phyloP scores from a whole-genome alignment of 345 rosid genomes.

The Camelina neglecta region DNA sequence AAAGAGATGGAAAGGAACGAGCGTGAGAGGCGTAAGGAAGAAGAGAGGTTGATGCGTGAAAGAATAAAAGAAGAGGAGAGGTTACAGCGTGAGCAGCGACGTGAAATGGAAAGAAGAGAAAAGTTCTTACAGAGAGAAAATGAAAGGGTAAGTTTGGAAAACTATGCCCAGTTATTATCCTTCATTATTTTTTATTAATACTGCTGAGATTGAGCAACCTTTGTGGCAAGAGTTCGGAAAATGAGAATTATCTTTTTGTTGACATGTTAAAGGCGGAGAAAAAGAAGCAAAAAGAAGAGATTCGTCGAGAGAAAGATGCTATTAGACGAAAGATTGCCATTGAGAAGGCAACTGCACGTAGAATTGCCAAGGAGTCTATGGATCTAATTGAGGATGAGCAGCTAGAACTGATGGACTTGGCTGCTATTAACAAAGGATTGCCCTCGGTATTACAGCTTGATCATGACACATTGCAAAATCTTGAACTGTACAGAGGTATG shows the following conservation, averaged over 20 bases:
- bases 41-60: constrained; percentile 95
- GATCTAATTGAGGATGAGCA: constrained; percentile 99
- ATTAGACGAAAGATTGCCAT: constrained; percentile 83
- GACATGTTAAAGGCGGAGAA: constrained; percentile 75
- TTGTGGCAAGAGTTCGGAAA: constrained; percentile 11
- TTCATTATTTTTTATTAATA: background rate
- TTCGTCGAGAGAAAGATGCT: constrained; percentile 84
- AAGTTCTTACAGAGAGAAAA: constrained; percentile 85
- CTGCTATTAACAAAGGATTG: constrained; percentile 83
- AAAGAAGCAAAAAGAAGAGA: constrained; percentile 84
- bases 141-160: constrained; percentile 57
- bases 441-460: constrained; percentile 78
- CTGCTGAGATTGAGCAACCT: constrained; percentile 27
- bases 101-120: constrained; percentile 92
- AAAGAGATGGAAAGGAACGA: constrained; percentile 93
- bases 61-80: constrained; percentile 94
- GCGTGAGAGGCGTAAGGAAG: constrained; percentile 97
- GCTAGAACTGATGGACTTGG: constrained; percentile 97
- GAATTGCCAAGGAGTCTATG: constrained; percentile 95
- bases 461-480: constrained; percentile 81
- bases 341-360: constrained; percentile 98
- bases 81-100: constrained; percentile 79
- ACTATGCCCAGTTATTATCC: constrained; percentile 10
- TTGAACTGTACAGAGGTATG: constrained; percentile 83
- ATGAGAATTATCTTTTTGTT: constrained; percentile 26